Conservation (phyloP, 208 protist species). For the Herpetomonas samuelpessoai region DNA sequence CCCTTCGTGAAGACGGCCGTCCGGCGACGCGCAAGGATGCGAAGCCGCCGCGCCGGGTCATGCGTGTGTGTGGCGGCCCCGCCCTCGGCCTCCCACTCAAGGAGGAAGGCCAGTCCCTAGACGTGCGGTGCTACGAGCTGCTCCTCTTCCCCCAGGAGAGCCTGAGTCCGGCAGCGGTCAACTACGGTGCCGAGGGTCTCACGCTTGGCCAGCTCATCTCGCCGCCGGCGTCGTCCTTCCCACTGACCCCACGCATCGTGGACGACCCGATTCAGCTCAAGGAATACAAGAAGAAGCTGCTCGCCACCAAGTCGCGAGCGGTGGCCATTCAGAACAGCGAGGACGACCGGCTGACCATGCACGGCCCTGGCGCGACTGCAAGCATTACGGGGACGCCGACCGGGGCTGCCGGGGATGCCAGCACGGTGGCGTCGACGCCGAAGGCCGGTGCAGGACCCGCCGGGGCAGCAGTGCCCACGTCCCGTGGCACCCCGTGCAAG, state of each 20-base stretch:
- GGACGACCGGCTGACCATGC: conserved; percentile 56
- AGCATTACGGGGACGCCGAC: conserved; percentile 1
- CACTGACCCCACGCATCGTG: conserved; percentile 64
- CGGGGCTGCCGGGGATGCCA: not conserved
- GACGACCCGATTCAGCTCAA: conserved; percentile 47
- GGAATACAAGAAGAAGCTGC: conserved; percentile 62
- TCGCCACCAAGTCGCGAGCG: conserved; percentile 36
- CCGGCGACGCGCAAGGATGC: conserved; percentile 28
- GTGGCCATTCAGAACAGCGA: conserved; percentile 40
- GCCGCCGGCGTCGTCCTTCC: conserved; percentile 56
- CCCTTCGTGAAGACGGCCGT: conserved; percentile 43
- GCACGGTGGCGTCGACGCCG: not conserved
- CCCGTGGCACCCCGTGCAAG: conserved; percentile 8
- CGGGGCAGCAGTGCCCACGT: too few species aligned
- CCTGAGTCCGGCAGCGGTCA: conserved; percentile 39
- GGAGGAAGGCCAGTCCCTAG: conserved; percentile 23
- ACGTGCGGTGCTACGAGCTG: conserved; percentile 71
- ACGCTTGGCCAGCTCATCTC: conserved; percentile 64
- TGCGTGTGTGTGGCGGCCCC: conserved; percentile 80
- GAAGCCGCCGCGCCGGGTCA: conserved; percentile 44
- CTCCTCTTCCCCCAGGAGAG: conserved; percentile 67
- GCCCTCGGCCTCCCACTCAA: conserved; percentile 26
- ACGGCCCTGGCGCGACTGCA: not conserved
- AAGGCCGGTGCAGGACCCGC: conserved; percentile 1
- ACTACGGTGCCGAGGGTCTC: conserved; percentile 55